Base-by-base conservation (phyloP, 2,329 filamentous ascomycete species). In the Aspergillus neotritici region DNA sequence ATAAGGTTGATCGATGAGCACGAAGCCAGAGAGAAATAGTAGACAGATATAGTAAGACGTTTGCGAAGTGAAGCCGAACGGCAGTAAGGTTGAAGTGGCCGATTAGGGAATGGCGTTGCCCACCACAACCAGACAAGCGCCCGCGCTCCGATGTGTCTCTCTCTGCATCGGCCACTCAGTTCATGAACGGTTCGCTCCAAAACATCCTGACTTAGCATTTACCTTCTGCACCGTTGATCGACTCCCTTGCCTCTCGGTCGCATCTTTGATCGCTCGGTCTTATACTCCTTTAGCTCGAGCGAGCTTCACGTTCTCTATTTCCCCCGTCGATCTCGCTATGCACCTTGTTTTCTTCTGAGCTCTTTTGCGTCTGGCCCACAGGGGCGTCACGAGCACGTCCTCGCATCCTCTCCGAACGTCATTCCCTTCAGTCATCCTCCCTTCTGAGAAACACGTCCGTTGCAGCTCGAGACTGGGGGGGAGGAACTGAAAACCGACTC, bases 91-190 rank as follows among this genome's bases (percentile, higher is more conserved):
- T 14, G 15, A 5, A 38, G 16, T 29, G 13, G 37, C 30, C 21
- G 41, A 16, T 42, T 41, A 42, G 44, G 46, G 49, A 55, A 48
- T 52, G 47, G 46, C 49, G 58, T 61, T 62, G 59, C 59, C 58
- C 58, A 51, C 57, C 55, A 61, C 58, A 55, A 62, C 58, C 30
- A 37, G 49, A 47, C 49, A 52, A 53, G 51, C 51, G 49, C 42
- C 47, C 43, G 48, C 44, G 48, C 47, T 41, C 34, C 49, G 21
- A 25, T 25, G 7, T 25, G 21, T 25, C 21, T 25, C 7, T 25
- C 21, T 25, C 44, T 49, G 48, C 49, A 57, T 52, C 50, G 54
- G 49, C 53, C 54, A 56, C 51, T 36, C 40, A 40, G 35, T 33
- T 31, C 43, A 36, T 28, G 44, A 52, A 30, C 48, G 40, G 33